Conservation (phyloP, 1,139 yeast species). For the Yamadazyma taylorii region DNA sequence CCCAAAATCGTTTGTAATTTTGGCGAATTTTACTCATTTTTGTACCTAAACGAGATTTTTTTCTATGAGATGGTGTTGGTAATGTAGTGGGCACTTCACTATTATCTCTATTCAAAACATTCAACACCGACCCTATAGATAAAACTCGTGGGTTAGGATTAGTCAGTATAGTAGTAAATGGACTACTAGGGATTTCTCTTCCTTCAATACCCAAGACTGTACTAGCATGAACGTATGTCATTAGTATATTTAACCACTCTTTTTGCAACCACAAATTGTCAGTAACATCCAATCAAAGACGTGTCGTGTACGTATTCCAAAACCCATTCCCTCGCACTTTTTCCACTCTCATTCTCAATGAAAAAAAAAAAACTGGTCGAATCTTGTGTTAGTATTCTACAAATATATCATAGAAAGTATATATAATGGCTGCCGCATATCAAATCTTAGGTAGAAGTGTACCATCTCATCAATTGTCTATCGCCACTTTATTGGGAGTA, state of each 20-base stretch:
- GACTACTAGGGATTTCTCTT: no score
- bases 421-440: slow-evolving; percentile 66
- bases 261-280: slow-evolving; percentile 16
- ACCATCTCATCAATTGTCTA: slow-evolving; percentile 70
- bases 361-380: neutral
- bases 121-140: no score
- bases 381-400: neutral
- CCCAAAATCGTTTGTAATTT: neutral
- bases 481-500: slow-evolving; percentile 68
- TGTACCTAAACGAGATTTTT: neutral
- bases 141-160: neutral
- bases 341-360: neutral
- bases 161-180: no score
- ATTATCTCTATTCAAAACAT: no score
- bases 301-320: slow-evolving; percentile 3
- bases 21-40: slow-evolving; percentile 1
- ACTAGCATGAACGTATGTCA: no score
- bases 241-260: no score
- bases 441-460: slow-evolving; percentile 71
- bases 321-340: neutral
- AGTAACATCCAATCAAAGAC: neutral
- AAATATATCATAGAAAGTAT: neutral
- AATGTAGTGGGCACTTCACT: no score
- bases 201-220: no score
- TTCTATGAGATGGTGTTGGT: neutral